Conservation (phyloP, 129 eudicot species). For the Kitagawia praeruptora region DNA sequence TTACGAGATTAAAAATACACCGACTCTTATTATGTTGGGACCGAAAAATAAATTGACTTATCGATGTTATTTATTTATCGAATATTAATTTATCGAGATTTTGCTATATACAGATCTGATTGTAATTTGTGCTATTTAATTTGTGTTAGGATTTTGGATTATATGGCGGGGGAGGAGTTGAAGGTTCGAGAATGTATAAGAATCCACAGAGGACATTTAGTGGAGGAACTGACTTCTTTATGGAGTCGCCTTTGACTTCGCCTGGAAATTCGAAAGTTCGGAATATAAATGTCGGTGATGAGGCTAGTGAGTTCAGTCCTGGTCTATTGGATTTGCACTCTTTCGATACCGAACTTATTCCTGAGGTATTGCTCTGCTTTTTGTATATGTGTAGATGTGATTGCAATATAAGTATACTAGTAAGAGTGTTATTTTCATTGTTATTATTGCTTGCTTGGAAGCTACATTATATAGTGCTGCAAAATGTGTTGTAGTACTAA, state of each 20-base stretch:
- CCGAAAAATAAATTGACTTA: background rate
- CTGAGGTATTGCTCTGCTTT: constrained; percentile 45
- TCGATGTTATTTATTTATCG: background rate
- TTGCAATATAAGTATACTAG: background rate
- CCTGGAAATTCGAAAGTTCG: constrained; percentile 35
- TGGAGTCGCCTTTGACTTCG: constrained; percentile 57
- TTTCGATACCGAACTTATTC: constrained; percentile 75
- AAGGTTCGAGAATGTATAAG: constrained; percentile 52
- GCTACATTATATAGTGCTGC: background rate
- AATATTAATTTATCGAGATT: background rate
- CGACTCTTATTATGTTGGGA: background rate
- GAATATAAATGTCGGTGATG: constrained; percentile 39
- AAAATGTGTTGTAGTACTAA: background rate
- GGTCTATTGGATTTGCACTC: constrained; percentile 93
- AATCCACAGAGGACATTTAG: constrained; percentile 48
- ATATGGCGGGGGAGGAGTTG: constrained; percentile 57
- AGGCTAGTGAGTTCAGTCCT: constrained; percentile 71
- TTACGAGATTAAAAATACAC: background rate
- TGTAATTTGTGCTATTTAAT: background rate
- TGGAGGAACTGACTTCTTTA: constrained; percentile 56
- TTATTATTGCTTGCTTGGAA: background rate
- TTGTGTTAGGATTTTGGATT: constrained; percentile 67
- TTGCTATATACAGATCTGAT: constrained; percentile 27
- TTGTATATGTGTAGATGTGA: background rate
- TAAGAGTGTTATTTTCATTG: background rate